Conservation (phyloP, 2,329 filamentous ascomycete species). For the Colletotrichum musicola region DNA sequence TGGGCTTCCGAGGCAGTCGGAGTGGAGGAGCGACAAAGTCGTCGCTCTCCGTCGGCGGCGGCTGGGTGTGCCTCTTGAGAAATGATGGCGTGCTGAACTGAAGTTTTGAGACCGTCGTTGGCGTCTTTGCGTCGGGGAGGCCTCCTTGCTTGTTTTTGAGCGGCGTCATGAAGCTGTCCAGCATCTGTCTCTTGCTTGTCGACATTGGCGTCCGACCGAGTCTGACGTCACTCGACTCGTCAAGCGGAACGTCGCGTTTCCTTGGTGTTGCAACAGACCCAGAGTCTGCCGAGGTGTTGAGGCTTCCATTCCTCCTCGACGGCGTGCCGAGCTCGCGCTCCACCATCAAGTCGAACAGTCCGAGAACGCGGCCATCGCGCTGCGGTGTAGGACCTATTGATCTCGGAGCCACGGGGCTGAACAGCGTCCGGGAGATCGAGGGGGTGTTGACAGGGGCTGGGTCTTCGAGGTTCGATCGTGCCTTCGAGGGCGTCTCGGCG, state of each 20-base stretch:
- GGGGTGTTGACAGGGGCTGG: constrained; percentile 65
- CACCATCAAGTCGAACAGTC: constrained; percentile 79
- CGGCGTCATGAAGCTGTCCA: constrained; percentile 76
- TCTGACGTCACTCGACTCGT: constrained; percentile 47
- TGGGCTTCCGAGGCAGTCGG: constrained; percentile 68
- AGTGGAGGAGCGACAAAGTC: constrained; percentile 63
- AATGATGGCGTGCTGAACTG: constrained; percentile 80
- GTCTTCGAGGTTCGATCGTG: constrained; percentile 49
- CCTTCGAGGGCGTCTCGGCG: constrained; percentile 61
- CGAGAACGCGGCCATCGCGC: constrained; percentile 80
- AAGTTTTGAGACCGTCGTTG: constrained; percentile 65
- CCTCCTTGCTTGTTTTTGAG: constrained; percentile 62
- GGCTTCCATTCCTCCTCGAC: constrained; percentile 55
- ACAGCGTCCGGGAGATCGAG: constrained; percentile 68
- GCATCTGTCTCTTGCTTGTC: constrained; percentile 69
- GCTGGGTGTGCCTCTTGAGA: constrained; percentile 63
- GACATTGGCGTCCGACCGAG: constrained; percentile 65
- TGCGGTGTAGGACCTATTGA: constrained; percentile 84
- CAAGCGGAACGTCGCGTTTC: constrained; percentile 52
- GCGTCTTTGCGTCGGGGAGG: constrained; percentile 55
- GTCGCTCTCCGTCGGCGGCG: constrained; percentile 68
- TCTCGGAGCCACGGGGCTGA: constrained; percentile 69
- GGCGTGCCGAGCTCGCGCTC: constrained; percentile 64
- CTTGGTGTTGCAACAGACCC: constrained; percentile 60
- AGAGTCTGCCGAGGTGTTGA: constrained; percentile 43